phyloP scores from a whole-genome alignment of 2,329 filamentous ascomycete species.

The Aspergillus tanneri region DNA sequence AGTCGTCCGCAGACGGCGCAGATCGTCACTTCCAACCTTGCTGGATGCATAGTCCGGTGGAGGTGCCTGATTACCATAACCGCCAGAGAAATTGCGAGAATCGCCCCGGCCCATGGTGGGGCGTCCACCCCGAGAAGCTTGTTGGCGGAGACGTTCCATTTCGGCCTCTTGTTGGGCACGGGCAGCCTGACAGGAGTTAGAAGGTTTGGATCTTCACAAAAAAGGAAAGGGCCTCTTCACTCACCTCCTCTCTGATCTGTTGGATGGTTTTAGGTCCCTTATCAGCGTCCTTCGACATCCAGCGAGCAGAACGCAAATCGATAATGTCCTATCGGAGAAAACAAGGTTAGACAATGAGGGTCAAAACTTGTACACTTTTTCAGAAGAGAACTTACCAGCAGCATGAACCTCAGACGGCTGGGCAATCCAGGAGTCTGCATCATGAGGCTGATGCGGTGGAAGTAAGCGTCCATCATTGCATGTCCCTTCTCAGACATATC shows the following conservation, averaged over 20 bases:
- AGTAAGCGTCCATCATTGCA: conserved; percentile 90
- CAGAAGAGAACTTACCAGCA: conserved; percentile 58
- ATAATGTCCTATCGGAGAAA: conserved; percentile 64
- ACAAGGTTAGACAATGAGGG: neutral
- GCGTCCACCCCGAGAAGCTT: conserved; percentile 61
- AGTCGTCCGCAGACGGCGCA: conserved; percentile 69
- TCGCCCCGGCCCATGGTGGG: conserved; percentile 78
- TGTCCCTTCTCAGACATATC: conserved; percentile 79
- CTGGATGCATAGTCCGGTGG: conserved; percentile 71
- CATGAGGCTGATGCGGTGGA: conserved; percentile 80
- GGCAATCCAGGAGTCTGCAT: conserved; percentile 75
- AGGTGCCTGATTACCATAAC: conserved; percentile 65
- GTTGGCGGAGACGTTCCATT: conserved; percentile 55
- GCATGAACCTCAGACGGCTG: conserved; percentile 92
- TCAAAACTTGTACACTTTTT: neutral
- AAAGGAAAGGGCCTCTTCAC: conserved; percentile 20
- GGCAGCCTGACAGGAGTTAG: conserved; percentile 51
- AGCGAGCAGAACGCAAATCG: conserved; percentile 74
- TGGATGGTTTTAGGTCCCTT: conserved; percentile 97
- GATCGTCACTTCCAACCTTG: conserved; percentile 86
- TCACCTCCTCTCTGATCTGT: conserved; percentile 79
- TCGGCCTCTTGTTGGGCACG: conserved; percentile 81
- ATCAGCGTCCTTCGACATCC: conserved; percentile 82
- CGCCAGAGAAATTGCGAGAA: conserved; percentile 75
- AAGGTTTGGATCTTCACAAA: too few relatives aligned